Base-by-base conservation (phyloP, 176 grass and related monocot species). In the Carex kokanica region DNA sequence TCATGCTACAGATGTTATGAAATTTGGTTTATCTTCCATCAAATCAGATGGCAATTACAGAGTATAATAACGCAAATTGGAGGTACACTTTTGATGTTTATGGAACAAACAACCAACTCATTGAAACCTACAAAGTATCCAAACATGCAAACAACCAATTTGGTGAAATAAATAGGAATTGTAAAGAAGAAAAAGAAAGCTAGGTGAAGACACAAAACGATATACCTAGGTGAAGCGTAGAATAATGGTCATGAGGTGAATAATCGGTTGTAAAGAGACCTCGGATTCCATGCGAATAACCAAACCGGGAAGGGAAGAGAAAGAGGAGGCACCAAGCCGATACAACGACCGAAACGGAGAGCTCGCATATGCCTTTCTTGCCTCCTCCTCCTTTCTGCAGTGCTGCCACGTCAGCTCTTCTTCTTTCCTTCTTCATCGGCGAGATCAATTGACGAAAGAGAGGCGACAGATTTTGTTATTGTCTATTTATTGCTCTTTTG, bases 301-400 rank as follows among this genome's bases (percentile, higher is more conserved):
- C 84, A 10, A 93, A 85, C 60, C 85, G 83, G 32, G 81, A 94
- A 7, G 82, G 87, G 29, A 89, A 88, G 83, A 91, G 83, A 64
- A 94, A 87, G 82, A 91, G 78, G 85, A 97, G 61, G 72, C 90
- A 97, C 94, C 88, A 94, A 32, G 90, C 60, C 56, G 90, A 92
- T 71, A 97, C 65, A 73, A 88, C 72, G 15, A 92, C 90, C 23
- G 95, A 90, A 40, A 94, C 79, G 2, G 88, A 93, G 78, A 94
- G 77, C 90, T 92, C 88, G 71, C 90, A 88, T 68, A 94, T 84
- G 85, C 87, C 81, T 87, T 86, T 88, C 88, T 24, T 88, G 78
- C 77, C 81, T n/a, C n/a, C n/a, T 86, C 41, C 85, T 68, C 43
- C 85, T 69, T 71, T 81, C 60, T 81, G 38, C 79, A 81, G 52